Evolutionary conservation across 257 asterid genomes (phyloP).

Genomic region (Penstemon eatonii): DNA sequence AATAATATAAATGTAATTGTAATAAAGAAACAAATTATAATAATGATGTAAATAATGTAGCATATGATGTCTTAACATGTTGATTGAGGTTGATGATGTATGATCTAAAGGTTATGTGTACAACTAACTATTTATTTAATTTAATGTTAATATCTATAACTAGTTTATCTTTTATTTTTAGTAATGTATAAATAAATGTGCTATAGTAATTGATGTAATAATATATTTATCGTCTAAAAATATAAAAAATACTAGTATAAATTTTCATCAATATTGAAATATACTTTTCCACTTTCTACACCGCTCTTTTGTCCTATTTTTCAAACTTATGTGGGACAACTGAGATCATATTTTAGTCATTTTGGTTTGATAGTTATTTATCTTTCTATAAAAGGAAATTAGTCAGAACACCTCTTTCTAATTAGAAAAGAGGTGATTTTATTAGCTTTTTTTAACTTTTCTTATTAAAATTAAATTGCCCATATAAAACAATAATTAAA

Average conservation of each 20-base stretch:
- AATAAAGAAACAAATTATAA: no score
- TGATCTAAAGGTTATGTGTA: no score
- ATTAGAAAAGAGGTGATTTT: background rate
- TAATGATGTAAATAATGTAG: no score
- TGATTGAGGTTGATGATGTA: no score
- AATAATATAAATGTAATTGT: background rate
- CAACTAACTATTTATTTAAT: no score
- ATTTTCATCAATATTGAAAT: background rate
- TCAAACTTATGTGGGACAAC: conserved; percentile 33
- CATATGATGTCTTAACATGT: no score
- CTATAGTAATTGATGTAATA: background rate
- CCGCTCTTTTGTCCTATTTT: conserved; percentile 23
- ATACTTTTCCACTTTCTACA: conserved; percentile 27
- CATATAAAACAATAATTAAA: no score
- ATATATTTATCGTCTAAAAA: background rate
- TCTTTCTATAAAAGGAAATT: no score
- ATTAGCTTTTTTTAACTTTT: no score
- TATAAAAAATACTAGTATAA: background rate
- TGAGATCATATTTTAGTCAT: background rate
- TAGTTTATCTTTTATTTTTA: no score
- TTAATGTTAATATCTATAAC: no score
- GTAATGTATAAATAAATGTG: background rate
- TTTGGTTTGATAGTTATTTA: background rate
- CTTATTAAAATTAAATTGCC: no score
- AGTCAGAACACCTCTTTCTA: background rate